Evolutionary conservation across 768 basidiomycete genomes (phyloP).

Genomic region (Podaxis sp.): DNA sequence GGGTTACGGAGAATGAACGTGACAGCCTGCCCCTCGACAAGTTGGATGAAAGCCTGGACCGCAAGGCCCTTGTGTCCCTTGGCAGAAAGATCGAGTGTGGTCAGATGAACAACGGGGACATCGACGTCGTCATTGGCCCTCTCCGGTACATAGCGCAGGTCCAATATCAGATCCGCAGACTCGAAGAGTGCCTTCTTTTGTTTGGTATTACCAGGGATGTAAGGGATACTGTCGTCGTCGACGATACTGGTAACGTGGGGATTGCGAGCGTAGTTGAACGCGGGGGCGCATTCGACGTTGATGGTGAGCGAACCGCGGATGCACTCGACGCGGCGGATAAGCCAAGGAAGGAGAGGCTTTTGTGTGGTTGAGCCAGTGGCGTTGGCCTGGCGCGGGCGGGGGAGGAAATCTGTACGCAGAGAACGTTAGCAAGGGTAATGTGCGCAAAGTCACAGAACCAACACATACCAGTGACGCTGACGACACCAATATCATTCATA

Average conservation of each 20-base stretch:
- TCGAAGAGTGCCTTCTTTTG: conserved; percentile 64
- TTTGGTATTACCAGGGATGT: conserved; percentile 11
- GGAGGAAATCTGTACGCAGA: conserved; percentile 64
- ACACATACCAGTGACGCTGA: conserved; percentile 68
- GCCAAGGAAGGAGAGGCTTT: conserved; percentile 78
- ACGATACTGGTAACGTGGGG: conserved; percentile 64
- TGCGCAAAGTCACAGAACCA: conserved; percentile 8
- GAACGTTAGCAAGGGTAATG: not conserved
- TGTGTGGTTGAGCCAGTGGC: conserved; percentile 29
- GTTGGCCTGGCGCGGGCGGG: conserved; percentile 50
- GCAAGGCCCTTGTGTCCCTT: conserved; percentile 78
- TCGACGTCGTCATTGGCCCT: conserved; percentile 40
- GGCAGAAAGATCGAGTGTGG: conserved; percentile 60
- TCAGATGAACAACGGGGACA: conserved; percentile 54
- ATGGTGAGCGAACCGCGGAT: conserved; percentile 82
- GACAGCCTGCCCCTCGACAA: conserved; percentile 87
- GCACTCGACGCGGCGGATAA: conserved; percentile 82
- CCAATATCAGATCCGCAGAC: conserved; percentile 59
- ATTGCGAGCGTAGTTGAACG: conserved; percentile 91
- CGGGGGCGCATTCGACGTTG: conserved; percentile 89
- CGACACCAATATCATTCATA: conserved; percentile 86
- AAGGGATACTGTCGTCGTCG: conserved; percentile 38
- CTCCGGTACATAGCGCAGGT: conserved; percentile 75
- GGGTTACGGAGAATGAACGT: conserved; percentile 83
- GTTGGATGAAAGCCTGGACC: conserved; percentile 54